Conservation (phyloP, 371 early-diverging fungal genomes). For the Umbelopsis sp. region DNA sequence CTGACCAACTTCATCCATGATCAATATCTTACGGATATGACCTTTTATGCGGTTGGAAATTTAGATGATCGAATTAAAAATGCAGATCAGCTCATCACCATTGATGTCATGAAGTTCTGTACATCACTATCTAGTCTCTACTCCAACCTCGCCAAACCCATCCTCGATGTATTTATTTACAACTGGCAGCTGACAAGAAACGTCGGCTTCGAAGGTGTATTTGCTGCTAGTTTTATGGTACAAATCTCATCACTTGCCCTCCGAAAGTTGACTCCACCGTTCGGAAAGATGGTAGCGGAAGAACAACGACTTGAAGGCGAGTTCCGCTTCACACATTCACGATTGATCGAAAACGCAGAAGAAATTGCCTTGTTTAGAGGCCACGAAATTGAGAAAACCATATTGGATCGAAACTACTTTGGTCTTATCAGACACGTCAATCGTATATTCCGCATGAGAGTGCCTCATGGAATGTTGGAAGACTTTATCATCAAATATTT, state of each 20-base stretch:
- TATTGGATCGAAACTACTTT: conserved; percentile 75
- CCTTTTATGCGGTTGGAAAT: conserved; percentile 84
- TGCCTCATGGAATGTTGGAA: conserved; percentile 87
- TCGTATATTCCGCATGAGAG: conserved; percentile 74
- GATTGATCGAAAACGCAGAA: conserved; percentile 87
- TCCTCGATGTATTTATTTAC: conserved; percentile 87
- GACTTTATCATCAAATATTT: conserved; percentile 92
- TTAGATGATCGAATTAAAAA: conserved; percentile 87
- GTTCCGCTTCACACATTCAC: conserved; percentile 86
- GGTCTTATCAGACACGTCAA: conserved; percentile 83
- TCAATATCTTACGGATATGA: conserved; percentile 82
- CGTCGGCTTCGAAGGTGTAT: conserved; percentile 79
- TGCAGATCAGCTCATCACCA: conserved; percentile 89
- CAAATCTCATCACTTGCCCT: conserved; percentile 75
- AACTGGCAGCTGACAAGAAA: conserved; percentile 80
- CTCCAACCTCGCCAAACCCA: conserved; percentile 87
- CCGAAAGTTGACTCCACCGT: conserved; percentile 84
- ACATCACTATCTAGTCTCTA: conserved; percentile 77
- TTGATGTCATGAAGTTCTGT: conserved; percentile 87
- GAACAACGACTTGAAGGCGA: conserved; percentile 87
- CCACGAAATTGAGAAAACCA: conserved; percentile 74
- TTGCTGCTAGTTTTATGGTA: conserved; percentile 66
- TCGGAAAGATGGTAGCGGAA: conserved; percentile 86
- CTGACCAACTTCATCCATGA: conserved; percentile 86
- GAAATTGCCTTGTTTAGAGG: conserved; percentile 90